A percentile compares a stretch with the other conserved stretches of the same genome.
phyloP scores from a whole-genome alignment of 139 green algal species.

The Pleodorina starrii region DNA sequence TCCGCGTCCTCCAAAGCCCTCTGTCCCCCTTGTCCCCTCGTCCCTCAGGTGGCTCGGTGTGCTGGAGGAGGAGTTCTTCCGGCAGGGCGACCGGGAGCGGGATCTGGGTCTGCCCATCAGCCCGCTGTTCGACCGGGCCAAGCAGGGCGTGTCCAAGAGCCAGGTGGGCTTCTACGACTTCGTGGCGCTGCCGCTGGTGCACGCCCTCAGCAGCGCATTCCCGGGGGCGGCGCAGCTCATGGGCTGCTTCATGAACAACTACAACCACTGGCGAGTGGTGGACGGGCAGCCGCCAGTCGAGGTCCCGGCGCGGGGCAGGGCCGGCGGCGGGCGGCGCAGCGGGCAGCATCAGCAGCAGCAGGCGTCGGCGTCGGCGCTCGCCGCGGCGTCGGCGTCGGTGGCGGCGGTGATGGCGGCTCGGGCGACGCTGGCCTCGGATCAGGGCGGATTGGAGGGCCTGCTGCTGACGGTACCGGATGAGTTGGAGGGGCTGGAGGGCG shows the following conservation, averaged over 20 bases:
- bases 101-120: slow-evolving; percentile 56
- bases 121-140: slow-evolving; percentile 59
- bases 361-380: background rate
- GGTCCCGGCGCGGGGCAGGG: background rate
- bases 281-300: slow-evolving; percentile 28
- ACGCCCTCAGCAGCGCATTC: slow-evolving; percentile 39
- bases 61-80: slow-evolving; percentile 55
- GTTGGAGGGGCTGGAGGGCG: background rate
- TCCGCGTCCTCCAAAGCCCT: too few relatives aligned
- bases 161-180: slow-evolving; percentile 57
- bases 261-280: slow-evolving; percentile 37
- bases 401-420: background rate
- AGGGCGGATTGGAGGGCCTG: background rate
- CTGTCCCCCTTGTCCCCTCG: too few relatives aligned
- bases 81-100: slow-evolving; percentile 55
- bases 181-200: slow-evolving; percentile 35
- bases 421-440: background rate
- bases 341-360: background rate
- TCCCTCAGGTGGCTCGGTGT: slow-evolving; percentile 12
- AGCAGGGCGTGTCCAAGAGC: slow-evolving; percentile 53
- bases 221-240: slow-evolving; percentile 19
- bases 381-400: background rate
- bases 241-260: slow-evolving; percentile 11
- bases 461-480: background rate
- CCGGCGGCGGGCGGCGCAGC: background rate